Conservation (phyloP, 805 yeast species). For the Wickerhamomyces chaumierensis region DNA sequence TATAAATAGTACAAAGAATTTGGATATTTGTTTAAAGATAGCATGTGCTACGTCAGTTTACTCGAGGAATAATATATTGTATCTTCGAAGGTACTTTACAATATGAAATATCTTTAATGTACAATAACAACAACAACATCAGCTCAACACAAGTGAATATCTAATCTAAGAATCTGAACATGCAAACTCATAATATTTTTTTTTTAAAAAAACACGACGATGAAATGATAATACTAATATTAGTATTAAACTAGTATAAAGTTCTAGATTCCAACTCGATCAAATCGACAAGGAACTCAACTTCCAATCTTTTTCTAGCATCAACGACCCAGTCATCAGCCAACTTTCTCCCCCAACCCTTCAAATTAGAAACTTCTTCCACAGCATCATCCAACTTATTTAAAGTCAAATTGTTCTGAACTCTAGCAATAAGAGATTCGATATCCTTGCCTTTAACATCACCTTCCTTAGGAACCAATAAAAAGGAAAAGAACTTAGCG, state of each 20-base stretch:
- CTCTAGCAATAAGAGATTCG: constrained; percentile 82
- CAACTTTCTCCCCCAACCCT: constrained; percentile 87
- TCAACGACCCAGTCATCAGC: constrained; percentile 89
- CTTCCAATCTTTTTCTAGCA: constrained; percentile 82
- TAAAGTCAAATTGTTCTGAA: constrained; percentile 59
- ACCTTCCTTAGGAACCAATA: constrained; percentile 72
- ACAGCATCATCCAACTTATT: constrained; percentile 82
- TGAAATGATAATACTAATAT: too few species aligned
- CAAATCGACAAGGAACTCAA: constrained; percentile 65
- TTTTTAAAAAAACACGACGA: too few species aligned
- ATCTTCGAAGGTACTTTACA: not conserved
- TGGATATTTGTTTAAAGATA: too few species aligned
- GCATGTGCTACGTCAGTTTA: too few species aligned
- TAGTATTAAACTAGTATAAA: constrained; percentile 19
- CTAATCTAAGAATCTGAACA: too few species aligned
- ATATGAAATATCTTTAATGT: not conserved
- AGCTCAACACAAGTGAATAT: too few species aligned
- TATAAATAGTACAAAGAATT: too few species aligned
- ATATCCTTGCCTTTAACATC: constrained; percentile 72
- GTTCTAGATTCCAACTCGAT: constrained; percentile 56
- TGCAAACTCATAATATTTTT: too few species aligned
- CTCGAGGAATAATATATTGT: too few species aligned
- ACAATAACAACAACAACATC: not conserved
- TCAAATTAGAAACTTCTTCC: constrained; percentile 78
- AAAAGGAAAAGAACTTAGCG: constrained; percentile 63